Percentiles rank a stretch among this genome's conserved stretches.
These are phyloP conservation scores for Tetracladium setigerum DNA, from an alignment of 495 filamentous ascomycete genomes.

Conservation along the genomic window DNA sequence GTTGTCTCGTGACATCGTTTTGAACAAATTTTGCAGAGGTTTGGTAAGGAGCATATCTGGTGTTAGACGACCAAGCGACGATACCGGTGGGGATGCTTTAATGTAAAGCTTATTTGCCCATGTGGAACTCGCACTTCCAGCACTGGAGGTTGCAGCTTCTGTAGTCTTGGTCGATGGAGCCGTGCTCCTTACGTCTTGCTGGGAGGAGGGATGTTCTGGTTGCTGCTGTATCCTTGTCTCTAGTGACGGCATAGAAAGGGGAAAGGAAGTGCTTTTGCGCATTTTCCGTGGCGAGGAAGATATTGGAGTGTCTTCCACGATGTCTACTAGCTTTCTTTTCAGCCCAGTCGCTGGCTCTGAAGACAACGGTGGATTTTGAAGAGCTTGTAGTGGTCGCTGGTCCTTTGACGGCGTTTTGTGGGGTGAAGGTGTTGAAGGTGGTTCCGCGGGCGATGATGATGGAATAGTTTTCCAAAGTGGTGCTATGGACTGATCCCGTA, in stretches of 20 bases:
- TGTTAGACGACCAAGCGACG: conserved; percentile 31
- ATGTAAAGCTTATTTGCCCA: conserved; percentile 20
- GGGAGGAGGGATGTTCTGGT: neutral
- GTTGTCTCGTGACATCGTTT: conserved; percentile 38
- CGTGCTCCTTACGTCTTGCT: neutral
- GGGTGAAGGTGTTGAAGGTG: too few relatives aligned
- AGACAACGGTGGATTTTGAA: too few relatives aligned
- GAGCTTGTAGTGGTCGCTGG: too few relatives aligned
- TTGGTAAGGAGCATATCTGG: conserved; percentile 45
- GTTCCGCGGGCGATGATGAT: too few relatives aligned
- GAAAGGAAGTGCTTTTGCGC: too few relatives aligned
- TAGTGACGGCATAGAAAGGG: neutral
- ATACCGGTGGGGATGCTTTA: conserved; percentile 35
- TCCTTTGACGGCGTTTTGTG: too few relatives aligned
- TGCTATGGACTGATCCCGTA: too few relatives aligned
- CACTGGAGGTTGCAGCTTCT: conserved; percentile 1
- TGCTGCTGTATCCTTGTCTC: neutral
- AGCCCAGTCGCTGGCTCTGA: too few relatives aligned
- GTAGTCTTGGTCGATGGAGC: neutral
- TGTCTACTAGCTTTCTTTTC: too few relatives aligned
- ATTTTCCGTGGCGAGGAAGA: too few relatives aligned
- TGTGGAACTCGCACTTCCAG: neutral
- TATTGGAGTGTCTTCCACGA: too few relatives aligned
- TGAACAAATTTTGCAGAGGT: conserved; percentile 42
- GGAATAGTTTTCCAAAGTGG: too few relatives aligned